A percentile compares a stretch with the other conserved stretches of the same genome.
These are phyloP conservation scores for Penicillium janthinellum DNA, from an alignment of 2,329 filamentous ascomycete species.

Conservation along the genomic window DNA sequence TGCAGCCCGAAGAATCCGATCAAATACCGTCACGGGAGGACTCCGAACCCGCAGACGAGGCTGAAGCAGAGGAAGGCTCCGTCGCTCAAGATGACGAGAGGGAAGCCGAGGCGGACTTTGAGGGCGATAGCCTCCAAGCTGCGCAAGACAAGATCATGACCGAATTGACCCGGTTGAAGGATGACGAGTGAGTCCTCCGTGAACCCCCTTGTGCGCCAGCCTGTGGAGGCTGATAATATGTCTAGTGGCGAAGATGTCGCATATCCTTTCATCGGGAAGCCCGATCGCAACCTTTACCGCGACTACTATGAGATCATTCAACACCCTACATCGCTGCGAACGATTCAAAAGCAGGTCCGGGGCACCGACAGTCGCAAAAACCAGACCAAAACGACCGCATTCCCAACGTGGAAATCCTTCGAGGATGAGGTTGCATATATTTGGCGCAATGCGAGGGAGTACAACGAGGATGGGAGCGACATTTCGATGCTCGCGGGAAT, in stretches of 20 bases:
- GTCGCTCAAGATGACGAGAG: slow-evolving; percentile 49
- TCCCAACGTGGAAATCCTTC: slow-evolving; percentile 80
- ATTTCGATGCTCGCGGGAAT: slow-evolving; percentile 77
- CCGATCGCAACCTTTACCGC: slow-evolving; percentile 67
- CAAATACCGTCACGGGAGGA: slow-evolving; percentile 20
- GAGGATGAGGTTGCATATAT: slow-evolving; percentile 78
- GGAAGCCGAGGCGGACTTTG: slow-evolving; percentile 63
- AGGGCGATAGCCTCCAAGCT: slow-evolving; percentile 75
- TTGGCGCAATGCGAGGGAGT: slow-evolving; percentile 85
- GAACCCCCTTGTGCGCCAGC: not conserved
- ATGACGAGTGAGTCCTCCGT: slow-evolving; percentile 20
- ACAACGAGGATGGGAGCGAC: slow-evolving; percentile 89
- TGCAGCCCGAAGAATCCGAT: slow-evolving; percentile 28
- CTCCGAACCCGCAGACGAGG: slow-evolving; percentile 31
- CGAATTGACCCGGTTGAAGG: slow-evolving; percentile 54
- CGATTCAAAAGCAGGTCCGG: slow-evolving; percentile 74
- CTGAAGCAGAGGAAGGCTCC: slow-evolving; percentile 14
- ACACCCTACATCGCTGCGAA: slow-evolving; percentile 76
- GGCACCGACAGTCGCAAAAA: slow-evolving; percentile 70
- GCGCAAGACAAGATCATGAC: slow-evolving; percentile 84
- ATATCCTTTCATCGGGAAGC: slow-evolving; percentile 76
- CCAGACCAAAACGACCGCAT: slow-evolving; percentile 63
- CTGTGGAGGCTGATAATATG: not conserved
- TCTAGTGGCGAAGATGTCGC: slow-evolving; percentile 66
- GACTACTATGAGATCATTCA: slow-evolving; percentile 87